Evolutionary conservation across 2,329 filamentous ascomycete genomes (phyloP).

Genomic region (Diaporthe vexans): DNA sequence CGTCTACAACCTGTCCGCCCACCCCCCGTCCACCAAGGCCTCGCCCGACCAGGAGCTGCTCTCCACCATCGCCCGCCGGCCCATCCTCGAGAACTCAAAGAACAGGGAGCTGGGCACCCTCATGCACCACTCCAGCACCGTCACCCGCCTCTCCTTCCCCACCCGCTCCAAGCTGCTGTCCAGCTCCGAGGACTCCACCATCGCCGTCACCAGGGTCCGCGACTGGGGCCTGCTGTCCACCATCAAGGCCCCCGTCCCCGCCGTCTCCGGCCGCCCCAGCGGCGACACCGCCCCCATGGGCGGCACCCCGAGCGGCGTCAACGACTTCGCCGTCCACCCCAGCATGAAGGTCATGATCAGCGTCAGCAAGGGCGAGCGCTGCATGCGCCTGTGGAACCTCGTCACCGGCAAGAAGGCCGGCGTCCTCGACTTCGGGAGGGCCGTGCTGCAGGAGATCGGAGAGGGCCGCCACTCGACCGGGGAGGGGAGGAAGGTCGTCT

Average conservation of each 20-base stretch:
- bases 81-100: slow-evolving; percentile 85
- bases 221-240: slow-evolving; percentile 91
- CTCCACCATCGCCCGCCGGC: slow-evolving; percentile 77
- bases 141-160: slow-evolving; percentile 86
- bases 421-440: slow-evolving; percentile 85
- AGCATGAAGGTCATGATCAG: slow-evolving; percentile 97
- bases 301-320: slow-evolving; percentile 87
- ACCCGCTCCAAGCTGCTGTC: slow-evolving; percentile 89
- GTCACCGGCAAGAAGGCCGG: slow-evolving; percentile 97
- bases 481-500: slow-evolving; percentile 85
- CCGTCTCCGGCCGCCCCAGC: slow-evolving; percentile 82
- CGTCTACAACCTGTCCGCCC: slow-evolving; percentile 87
- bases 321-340: slow-evolving; percentile 95
- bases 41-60: slow-evolving; percentile 66
- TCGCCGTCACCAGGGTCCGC: slow-evolving; percentile 87
- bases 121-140: slow-evolving; percentile 86
- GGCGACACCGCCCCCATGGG: slow-evolving; percentile 91
- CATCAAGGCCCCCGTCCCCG: slow-evolving; percentile 90
- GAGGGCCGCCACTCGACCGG: slow-evolving; percentile 83
- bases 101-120: slow-evolving; percentile 91
- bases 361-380: slow-evolving; percentile 89
- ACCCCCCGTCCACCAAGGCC: slow-evolving; percentile 68
- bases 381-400: slow-evolving; percentile 95
- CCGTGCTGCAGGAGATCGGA: slow-evolving; percentile 80
- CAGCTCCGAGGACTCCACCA: slow-evolving; percentile 90